Evolutionary conservation across 2,329 filamentous ascomycete species (phyloP).

Genomic region (Ceratocystis papillata): DNA sequence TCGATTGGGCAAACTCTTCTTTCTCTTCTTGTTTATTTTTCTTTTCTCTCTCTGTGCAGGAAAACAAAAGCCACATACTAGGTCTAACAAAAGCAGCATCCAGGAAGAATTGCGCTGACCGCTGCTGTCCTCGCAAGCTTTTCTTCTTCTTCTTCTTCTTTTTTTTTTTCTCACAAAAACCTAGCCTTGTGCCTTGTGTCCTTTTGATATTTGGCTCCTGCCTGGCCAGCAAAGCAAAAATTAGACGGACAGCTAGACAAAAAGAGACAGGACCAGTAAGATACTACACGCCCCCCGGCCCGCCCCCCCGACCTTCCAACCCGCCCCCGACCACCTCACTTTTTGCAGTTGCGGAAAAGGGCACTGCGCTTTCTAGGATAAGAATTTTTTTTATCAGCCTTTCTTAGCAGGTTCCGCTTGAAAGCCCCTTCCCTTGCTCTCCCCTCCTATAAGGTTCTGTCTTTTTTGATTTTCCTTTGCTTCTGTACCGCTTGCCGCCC

Average conservation of each 20-base stretch:
- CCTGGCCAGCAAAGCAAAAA: background rate
- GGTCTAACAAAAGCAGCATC: too few species aligned
- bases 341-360: slow-evolving; percentile 18
- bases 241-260: background rate
- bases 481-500: slow-evolving; percentile 5
- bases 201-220: slow-evolving; percentile 1
- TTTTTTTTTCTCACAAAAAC: too few species aligned
- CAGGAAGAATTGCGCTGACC: background rate
- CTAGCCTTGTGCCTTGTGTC: background rate
- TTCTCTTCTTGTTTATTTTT: slow-evolving; percentile 5
- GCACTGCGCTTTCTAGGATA: slow-evolving; percentile 11
- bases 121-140: slow-evolving; percentile 10
- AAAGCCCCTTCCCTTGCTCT: too few species aligned
- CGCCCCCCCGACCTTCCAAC: slow-evolving; percentile 14
- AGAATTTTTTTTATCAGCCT: background rate
- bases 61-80: too few species aligned
- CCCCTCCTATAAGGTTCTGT: too few species aligned
- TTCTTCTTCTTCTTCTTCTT: background rate
- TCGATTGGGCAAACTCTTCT: background rate
- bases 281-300: slow-evolving; percentile 15
- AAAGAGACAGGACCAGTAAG: slow-evolving; percentile 13
- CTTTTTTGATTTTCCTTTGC: background rate
- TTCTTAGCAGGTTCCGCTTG: too few species aligned
- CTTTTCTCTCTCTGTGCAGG: background rate
- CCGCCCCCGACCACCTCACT: slow-evolving; percentile 22